Base-by-base conservation (phyloP, 768 basidiomycete genomes). In the Pulveroboletus ravenelii region DNA sequence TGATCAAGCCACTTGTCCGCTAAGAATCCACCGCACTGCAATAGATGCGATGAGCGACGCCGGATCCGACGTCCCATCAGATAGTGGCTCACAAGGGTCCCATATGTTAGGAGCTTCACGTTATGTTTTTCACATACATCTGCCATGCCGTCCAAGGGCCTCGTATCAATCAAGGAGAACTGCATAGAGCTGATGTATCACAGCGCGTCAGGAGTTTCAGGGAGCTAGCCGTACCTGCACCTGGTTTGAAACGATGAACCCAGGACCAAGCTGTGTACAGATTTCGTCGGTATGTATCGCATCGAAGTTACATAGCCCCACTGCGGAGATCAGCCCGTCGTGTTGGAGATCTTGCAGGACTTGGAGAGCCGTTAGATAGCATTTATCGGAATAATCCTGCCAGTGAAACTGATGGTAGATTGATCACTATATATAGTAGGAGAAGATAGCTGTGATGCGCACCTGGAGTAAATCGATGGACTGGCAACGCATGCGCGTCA, bases 271-370 rank as follows among this genome's bases (percentile, higher is more conserved):
- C 41, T 79, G 75, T 14, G 83, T 80, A 67, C 90, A 92, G 46
- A 91, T 88, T 65, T 91, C 87, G 62, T 89, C 85, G 35, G 82
- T 87, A 42, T 78, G 75, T 40, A 78, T 75, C 1, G 87, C 69
- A 67, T 92, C 89, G 57, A 92, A 92, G 64, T 92, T 92, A 67
- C 85, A 87, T 38, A 92, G 72, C 3, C 89, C 89, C 23, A 92
- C 75, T 14, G 80, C 75, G 17, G 74, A 69, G 55, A 90, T 85
- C 53, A 78, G 62, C 4, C 81, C 82, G 48, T 82, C 78, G 2
- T 67, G 57, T 58, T 78, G 80, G n/a, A 91, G 66, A 52, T 82
- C 78, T 15, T 75, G 72, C 6, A 91, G 72, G 54, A 81, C 70
- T 29, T 75, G 72, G 41, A 78, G 66, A 5, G 76, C 73, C 3